phyloP scores from a whole-genome alignment of 2,329 filamentous ascomycete genomes.

The Aspergillus cejpii region DNA sequence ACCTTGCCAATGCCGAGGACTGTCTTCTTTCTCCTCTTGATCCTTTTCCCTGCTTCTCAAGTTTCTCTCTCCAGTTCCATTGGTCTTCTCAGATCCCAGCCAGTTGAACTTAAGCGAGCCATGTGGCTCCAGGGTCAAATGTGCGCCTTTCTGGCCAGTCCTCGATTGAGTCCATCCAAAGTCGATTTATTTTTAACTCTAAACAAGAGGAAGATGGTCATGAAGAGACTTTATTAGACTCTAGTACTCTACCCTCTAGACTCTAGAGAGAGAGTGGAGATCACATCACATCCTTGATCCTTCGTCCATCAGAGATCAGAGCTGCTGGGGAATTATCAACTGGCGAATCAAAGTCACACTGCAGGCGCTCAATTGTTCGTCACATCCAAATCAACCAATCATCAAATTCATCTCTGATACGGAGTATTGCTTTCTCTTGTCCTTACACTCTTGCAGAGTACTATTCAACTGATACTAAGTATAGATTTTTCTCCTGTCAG shows the following conservation, averaged over 20 bases:
- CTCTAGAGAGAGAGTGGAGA: too few species aligned
- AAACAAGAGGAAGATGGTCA: too few species aligned
- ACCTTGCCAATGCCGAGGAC: not conserved
- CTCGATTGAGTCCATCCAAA: not conserved
- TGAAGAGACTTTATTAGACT: too few species aligned
- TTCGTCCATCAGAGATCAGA: too few species aligned
- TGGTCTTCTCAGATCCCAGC: slow-evolving; percentile 11
- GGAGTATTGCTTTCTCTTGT: too few species aligned
- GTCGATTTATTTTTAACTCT: slow-evolving; percentile 1
- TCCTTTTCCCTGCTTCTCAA: not conserved
- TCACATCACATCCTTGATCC: too few species aligned
- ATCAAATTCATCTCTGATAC: not conserved
- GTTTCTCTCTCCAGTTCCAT: slow-evolving; percentile 5
- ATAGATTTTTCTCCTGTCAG: not conserved
- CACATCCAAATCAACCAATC: slow-evolving; percentile 10
- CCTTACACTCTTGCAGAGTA: too few species aligned
- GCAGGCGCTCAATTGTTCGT: slow-evolving; percentile 29
- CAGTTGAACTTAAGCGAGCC: slow-evolving; percentile 5
- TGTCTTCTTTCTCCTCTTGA: not conserved
- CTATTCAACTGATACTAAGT: not conserved
- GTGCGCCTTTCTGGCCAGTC: slow-evolving; percentile 4
- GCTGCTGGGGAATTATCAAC: not conserved
- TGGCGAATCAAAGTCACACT: slow-evolving; percentile 24
- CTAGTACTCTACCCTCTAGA: too few species aligned
- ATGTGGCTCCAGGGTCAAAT: slow-evolving; percentile 13